Percentiles rank a stretch among this genome's conserved stretches.
Conservation (phyloP, 768 basidiomycete genomes). For the Calvatia gigantea region DNA sequence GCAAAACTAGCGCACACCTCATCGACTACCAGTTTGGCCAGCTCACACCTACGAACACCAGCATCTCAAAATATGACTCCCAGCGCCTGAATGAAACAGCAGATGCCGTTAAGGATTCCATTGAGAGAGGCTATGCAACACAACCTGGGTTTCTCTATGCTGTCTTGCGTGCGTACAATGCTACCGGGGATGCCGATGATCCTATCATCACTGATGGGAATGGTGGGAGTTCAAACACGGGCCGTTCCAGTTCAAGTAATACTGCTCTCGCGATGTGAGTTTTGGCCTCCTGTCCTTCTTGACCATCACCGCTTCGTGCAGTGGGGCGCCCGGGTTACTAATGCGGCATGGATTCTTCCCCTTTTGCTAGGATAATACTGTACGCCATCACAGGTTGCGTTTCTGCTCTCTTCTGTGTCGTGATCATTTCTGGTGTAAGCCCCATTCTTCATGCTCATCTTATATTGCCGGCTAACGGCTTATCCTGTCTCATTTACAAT, state of each 20-base stretch:
- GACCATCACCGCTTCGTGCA: background rate
- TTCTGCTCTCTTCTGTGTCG: constrained; percentile 77
- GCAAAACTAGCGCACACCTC: constrained; percentile 51
- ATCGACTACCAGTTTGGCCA: constrained; percentile 60
- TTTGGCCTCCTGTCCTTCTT: background rate
- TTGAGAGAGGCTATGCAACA: constrained; percentile 38
- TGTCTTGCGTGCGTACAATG: constrained; percentile 61
- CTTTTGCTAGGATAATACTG: constrained; percentile 60
- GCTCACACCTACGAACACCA: constrained; percentile 46
- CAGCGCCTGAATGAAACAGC: constrained; percentile 54
- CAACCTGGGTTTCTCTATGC: constrained; percentile 67
- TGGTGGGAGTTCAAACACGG: constrained; percentile 17
- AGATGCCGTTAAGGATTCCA: constrained; percentile 37
- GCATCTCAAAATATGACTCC: constrained; percentile 59
- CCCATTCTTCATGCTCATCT: too few species aligned
- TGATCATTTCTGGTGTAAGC: constrained; percentile 81
- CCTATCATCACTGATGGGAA: constrained; percentile 22
- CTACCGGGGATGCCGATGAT: constrained; percentile 34
- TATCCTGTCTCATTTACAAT: too few species aligned
- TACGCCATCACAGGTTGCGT: constrained; percentile 91
- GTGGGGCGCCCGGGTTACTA: background rate
- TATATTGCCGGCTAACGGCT: too few species aligned
- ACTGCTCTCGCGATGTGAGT: constrained; percentile 78
- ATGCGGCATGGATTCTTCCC: background rate
- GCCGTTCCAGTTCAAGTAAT: constrained; percentile 24